These are phyloP conservation scores for Pseudoperonospora humuli DNA, from an alignment of 352 stramenopile genomes.

Conservation along the genomic window DNA sequence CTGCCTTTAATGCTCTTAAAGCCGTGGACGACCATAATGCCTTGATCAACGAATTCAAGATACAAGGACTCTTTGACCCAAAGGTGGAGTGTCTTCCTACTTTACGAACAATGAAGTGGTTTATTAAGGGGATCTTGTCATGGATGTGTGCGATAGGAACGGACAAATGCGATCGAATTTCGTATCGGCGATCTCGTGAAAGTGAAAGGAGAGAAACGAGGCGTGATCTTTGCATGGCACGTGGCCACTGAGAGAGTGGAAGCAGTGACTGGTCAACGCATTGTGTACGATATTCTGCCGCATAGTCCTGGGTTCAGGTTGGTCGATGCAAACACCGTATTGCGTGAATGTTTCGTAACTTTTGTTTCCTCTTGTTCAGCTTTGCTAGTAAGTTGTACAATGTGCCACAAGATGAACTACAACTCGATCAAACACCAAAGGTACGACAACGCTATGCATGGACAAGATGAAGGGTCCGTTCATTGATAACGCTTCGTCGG, in stretches of 20 bases:
- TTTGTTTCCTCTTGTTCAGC: conserved; percentile 9
- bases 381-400: conserved; percentile 49
- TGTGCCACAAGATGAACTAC: conserved; percentile 49
- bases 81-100: conserved; percentile 29
- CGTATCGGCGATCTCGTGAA: conserved; percentile 63
- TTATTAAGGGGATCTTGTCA: not conserved
- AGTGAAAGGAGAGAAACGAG: conserved; percentile 39
- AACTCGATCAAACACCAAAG: conserved; percentile 29
- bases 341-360: not conserved
- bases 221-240: conserved; percentile 60
- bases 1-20: conserved; percentile 47
- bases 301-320: conserved; percentile 47
- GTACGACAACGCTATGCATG: conserved; percentile 22
- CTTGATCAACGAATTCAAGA: conserved; percentile 37
- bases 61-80: conserved; percentile 35
- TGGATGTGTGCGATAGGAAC: conserved; percentile 23
- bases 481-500: not conserved
- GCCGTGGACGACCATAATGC: conserved; percentile 68
- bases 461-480: too few relatives aligned
- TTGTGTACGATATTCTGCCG: conserved; percentile 66
- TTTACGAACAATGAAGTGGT: not conserved
- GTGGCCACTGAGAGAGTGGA: conserved; percentile 23
- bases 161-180: conserved; percentile 43
- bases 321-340: not conserved
- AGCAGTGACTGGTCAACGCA: conserved; percentile 27